Percentiles rank a stretch among this genome's conserved stretches.
Conservation (phyloP, 139 green algal species). For the Chlamydomonas applanata region DNA sequence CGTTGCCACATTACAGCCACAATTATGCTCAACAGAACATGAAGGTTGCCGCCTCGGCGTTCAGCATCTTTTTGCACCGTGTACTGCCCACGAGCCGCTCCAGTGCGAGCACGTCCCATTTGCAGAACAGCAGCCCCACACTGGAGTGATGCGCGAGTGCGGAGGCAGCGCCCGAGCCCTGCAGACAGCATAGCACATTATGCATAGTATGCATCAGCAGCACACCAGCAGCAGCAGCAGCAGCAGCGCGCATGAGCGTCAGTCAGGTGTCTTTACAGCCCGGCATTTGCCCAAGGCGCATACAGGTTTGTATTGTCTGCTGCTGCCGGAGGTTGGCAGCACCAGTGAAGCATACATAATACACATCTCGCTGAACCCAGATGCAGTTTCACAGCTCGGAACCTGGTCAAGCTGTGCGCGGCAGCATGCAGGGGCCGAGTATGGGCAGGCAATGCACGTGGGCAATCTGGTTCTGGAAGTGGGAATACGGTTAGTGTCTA, state of each 20-base stretch:
- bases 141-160: not conserved
- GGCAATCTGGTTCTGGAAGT: too few species aligned
- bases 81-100: constrained; percentile 71
- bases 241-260: not conserved
- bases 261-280: not conserved
- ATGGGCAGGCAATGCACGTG: too few species aligned
- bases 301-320: not conserved
- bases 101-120: constrained; percentile 67
- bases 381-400: too few species aligned
- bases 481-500: too few species aligned
- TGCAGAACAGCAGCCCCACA: constrained; percentile 32
- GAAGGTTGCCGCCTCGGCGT: constrained; percentile 53
- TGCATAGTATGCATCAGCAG: not conserved
- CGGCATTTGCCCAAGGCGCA: not conserved
- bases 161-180: not conserved
- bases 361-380: too few species aligned
- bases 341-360: too few species aligned
- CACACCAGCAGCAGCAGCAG: not conserved
- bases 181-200: not conserved
- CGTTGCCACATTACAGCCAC: too few species aligned
- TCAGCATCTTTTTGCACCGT: constrained; percentile 68
- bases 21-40: constrained; percentile 78
- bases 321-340: too few species aligned
- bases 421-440: too few species aligned
- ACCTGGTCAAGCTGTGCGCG: too few species aligned